phyloP scores from a whole-genome alignment of 169 alveolate genomes.

The Eimeria necatrix region DNA sequence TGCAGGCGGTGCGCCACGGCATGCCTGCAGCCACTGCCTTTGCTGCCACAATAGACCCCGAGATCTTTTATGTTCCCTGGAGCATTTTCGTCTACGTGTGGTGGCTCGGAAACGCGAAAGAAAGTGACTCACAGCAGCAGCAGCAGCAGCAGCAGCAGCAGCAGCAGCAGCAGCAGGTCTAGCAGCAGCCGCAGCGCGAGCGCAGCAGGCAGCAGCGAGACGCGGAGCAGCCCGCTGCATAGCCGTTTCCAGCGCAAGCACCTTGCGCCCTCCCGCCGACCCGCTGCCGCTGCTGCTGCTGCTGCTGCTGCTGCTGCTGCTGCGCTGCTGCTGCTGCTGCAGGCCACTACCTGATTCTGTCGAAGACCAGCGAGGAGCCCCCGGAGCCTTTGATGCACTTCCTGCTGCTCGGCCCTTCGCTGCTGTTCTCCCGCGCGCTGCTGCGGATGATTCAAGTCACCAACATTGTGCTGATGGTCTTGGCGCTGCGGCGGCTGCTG shows the following conservation, averaged over 20 bases:
- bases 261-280: neutral
- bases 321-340: conserved; percentile 24
- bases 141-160: neutral
- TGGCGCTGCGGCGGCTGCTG: conserved; percentile 74
- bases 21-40: conserved; percentile 79
- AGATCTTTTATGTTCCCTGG: conserved; percentile 74
- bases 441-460: neutral
- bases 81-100: conserved; percentile 69
- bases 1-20: conserved; percentile 73
- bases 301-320: neutral
- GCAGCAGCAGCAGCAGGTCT: neutral
- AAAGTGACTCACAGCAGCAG: conserved; percentile 19
- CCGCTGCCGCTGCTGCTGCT: neutral
- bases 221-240: neutral
- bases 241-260: neutral
- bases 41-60: conserved; percentile 77
- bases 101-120: conserved; percentile 73
- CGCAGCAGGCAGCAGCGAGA: neutral
- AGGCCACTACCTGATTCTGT: conserved; percentile 57
- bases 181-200: neutral
- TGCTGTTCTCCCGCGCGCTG: conserved; percentile 7
- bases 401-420: conserved; percentile 43
- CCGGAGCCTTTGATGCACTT: conserved; percentile 74
- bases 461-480: conserved; percentile 59
- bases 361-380: conserved; percentile 59